phyloP scores from a whole-genome alignment of 1,139 yeast species.

The Pichia inconspicua region DNA sequence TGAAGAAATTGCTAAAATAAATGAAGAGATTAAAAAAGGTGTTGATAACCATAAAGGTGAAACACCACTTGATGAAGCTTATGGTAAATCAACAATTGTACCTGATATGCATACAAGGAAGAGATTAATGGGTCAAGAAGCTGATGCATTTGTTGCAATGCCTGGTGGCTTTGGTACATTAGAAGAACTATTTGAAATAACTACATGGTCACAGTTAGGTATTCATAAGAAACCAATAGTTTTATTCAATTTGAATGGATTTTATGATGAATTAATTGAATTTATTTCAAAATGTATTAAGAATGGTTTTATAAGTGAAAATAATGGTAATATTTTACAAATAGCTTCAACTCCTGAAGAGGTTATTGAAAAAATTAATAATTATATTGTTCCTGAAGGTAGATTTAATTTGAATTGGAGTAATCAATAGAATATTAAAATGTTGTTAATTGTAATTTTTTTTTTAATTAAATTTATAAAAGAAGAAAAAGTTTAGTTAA shows the following conservation, averaged over 20 bases:
- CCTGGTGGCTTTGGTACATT: slow-evolving; percentile 92
- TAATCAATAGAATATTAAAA: slow-evolving; percentile 22
- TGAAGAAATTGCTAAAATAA: slow-evolving; percentile 38
- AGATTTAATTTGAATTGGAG: slow-evolving; percentile 71
- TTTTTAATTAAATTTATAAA: background rate
- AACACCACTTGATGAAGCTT: slow-evolving; percentile 54
- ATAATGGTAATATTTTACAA: slow-evolving; percentile 60
- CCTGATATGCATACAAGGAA: slow-evolving; percentile 89
- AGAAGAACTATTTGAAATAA: slow-evolving; percentile 84
- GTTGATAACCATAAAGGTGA: slow-evolving; percentile 49
- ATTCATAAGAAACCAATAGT: slow-evolving; percentile 79
- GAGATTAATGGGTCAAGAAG: slow-evolving; percentile 76
- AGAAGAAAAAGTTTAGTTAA: background rate
- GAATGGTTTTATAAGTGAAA: slow-evolving; percentile 60
- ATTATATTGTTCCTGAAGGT: slow-evolving; percentile 64
- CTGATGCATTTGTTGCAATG: slow-evolving; percentile 81
- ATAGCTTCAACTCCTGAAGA: slow-evolving; percentile 64
- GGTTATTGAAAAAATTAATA: slow-evolving; percentile 52
- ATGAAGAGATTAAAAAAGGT: slow-evolving; percentile 38
- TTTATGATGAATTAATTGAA: slow-evolving; percentile 60
- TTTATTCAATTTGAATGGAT: slow-evolving; percentile 70
- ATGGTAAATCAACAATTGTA: slow-evolving; percentile 76
- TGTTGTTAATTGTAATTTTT: background rate
- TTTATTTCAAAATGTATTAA: slow-evolving; percentile 51
- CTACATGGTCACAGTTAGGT: slow-evolving; percentile 85